Base-by-base conservation (phyloP, 2,329 filamentous ascomycete species). In the Talaromyces islandicus region DNA sequence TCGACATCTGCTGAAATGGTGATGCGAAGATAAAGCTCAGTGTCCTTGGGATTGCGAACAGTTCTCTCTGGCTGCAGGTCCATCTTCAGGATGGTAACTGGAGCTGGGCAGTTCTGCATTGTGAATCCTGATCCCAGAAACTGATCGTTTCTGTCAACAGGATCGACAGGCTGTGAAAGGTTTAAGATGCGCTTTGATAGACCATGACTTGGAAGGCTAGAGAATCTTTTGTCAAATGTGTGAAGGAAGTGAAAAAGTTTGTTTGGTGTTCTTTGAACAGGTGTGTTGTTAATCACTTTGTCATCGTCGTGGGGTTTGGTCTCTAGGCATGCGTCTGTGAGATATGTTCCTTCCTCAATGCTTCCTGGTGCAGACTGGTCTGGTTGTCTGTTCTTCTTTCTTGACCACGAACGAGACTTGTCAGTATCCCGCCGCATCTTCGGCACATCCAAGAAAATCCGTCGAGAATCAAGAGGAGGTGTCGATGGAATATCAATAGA, bases 21-120 rank as follows among this genome's bases (percentile, higher is more conserved):
- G 54, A 77, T 64, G n/a, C 73, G 71, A 6, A 71, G 66, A 69
- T 73, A 75, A 7, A 75, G 64, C 24, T 65, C 67, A 14, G 68
- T 69, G 21, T 54, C 48, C n/a, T 38, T 35, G 30, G 46, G 19
- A 17, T 48, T 27, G 17, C 12, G 27, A 14, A 54, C 38, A 2
- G 29, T 27, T 27, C 38, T 52, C 12, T 57, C 59, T 48, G 38
- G 62, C 56, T 51, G 60, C 55, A 60, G 35, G 41, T 60, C 62
- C 55, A 70, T 63, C 24, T 61, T 63, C 12, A 68, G 60, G 56
- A 63, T 64, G 12, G 66, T 58, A n/a, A 71, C 27, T 6, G 68
- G 68, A 35, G 24, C 63, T 61, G 55, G 29, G 35, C 55, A 56
- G 21, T 52, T 53, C 51, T 60, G 41, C 58, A 56, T 57, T 43